phyloP scores from a whole-genome alignment of 176 grass and related monocot genomes.

The Aegilops speltoides region DNA sequence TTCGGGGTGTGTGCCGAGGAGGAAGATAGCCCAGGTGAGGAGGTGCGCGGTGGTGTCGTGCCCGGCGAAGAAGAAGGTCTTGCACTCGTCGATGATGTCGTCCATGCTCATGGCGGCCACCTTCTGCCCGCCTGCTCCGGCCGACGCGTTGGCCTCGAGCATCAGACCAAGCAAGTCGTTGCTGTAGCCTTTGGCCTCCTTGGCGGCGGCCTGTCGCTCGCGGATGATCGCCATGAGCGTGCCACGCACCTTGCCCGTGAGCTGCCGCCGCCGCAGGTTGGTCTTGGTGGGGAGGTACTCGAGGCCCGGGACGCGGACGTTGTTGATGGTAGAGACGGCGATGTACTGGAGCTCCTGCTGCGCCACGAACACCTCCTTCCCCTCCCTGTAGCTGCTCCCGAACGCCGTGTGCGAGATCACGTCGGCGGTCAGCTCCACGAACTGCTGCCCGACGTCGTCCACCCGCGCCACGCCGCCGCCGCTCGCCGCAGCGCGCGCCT shows the following conservation, averaged over 20 bases:
- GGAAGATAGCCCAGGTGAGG: slow-evolving; percentile 52
- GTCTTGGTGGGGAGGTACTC: slow-evolving; percentile 34
- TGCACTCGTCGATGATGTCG: slow-evolving; percentile 66
- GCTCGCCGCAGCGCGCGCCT: neutral
- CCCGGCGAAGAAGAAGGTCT: slow-evolving; percentile 69
- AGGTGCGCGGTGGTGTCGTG: slow-evolving; percentile 55
- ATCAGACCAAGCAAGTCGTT: slow-evolving; percentile 67
- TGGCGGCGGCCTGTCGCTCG: slow-evolving; percentile 12
- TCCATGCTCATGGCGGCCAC: slow-evolving; percentile 33
- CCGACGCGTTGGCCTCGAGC: slow-evolving; percentile 39
- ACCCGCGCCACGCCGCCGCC: neutral
- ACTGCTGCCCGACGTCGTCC: slow-evolving; percentile 53
- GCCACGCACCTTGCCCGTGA: slow-evolving; percentile 28
- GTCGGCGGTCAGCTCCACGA: slow-evolving; percentile 60
- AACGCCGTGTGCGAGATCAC: slow-evolving; percentile 69
- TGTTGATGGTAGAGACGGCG: slow-evolving; percentile 25
- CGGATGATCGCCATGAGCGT: slow-evolving; percentile 44
- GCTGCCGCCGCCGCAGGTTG: slow-evolving; percentile 40
- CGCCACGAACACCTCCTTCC: slow-evolving; percentile 67
- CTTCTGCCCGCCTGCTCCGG: neutral
- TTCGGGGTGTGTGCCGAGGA: slow-evolving; percentile 45
- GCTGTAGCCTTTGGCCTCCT: slow-evolving; percentile 25
- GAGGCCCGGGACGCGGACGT: slow-evolving; percentile 18
- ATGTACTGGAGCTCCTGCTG: slow-evolving; percentile 57
- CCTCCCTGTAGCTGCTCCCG: slow-evolving; percentile 55